Conservation (phyloP, 2,329 filamentous ascomycete species). For the Pseudomassariella vexata region DNA sequence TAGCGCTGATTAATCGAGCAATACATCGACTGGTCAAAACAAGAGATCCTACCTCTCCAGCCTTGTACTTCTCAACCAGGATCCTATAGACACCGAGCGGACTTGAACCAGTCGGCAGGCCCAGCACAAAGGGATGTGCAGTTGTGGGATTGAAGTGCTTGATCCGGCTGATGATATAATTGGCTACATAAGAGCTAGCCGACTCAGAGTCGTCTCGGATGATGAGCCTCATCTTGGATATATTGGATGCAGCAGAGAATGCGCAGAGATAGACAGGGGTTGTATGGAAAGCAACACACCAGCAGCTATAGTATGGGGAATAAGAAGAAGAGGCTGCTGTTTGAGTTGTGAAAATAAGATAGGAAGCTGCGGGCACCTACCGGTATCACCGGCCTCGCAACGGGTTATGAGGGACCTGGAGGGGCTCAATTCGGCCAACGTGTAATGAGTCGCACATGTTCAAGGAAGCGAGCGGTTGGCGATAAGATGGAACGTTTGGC, state of each 20-base stretch:
- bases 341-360: conserved; percentile 7
- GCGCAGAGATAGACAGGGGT: too few species aligned
- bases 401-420: too few species aligned
- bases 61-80: conserved; percentile 66
- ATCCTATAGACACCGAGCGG: conserved; percentile 73
- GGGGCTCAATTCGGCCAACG: too few species aligned
- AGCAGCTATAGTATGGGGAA: conserved; percentile 5
- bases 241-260: not conserved
- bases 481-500: conserved; percentile 27
- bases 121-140: conserved; percentile 72
- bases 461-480: too few species aligned
- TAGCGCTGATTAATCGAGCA: conserved; percentile 27
- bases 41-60: conserved; percentile 45
- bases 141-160: conserved; percentile 68
- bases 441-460: too few species aligned
- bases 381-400: conserved; percentile 5
- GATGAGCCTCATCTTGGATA: conserved; percentile 67
- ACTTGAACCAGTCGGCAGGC: conserved; percentile 77
- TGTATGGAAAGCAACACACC: too few species aligned
- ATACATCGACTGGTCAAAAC: too few species aligned
- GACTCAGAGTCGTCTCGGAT: conserved; percentile 66
- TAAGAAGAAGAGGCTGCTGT: conserved; percentile 16
- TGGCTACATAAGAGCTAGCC: conserved; percentile 71
- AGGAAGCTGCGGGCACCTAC: conserved; percentile 1
- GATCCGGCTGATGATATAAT: conserved; percentile 80